Evolutionary conservation across 805 yeast species (phyloP).

Genomic region (Jamesozyma hellenica): DNA sequence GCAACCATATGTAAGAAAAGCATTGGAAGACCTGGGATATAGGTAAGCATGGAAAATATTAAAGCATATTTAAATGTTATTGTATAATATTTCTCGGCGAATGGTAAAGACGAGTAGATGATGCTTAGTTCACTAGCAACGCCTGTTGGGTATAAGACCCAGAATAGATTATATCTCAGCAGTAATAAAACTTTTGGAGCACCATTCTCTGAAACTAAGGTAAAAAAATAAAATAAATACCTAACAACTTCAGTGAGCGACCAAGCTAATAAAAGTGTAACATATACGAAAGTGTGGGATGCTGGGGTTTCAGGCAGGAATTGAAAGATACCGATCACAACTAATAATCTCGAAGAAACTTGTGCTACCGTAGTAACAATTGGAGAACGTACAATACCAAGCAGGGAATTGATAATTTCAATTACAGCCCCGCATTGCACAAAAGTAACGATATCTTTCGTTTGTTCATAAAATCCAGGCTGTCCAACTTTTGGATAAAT

Average conservation of each 20-base stretch:
- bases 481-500: conserved; percentile 44
- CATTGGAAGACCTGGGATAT: conserved; percentile 80
- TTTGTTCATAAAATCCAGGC: conserved; percentile 51
- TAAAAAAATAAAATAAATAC: conserved; percentile 60
- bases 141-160: conserved; percentile 80
- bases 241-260: conserved; percentile 87
- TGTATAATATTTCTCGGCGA: conserved; percentile 49
- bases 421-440: conserved; percentile 74
- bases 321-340: conserved; percentile 75
- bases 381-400: conserved; percentile 81
- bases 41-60: conserved; percentile 48
- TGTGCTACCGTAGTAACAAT: conserved; percentile 75
- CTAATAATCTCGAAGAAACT: conserved; percentile 71
- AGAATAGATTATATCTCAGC: conserved; percentile 76
- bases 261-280: conserved; percentile 75
- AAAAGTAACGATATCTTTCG: conserved; percentile 46
- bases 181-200: conserved; percentile 62
- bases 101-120: conserved; percentile 59
- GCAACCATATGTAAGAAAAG: conserved; percentile 80
- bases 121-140: conserved; percentile 75
- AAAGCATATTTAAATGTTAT: conserved; percentile 44
- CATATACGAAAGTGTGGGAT: conserved; percentile 42
- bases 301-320: conserved; percentile 60
- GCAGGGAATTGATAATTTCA: conserved; percentile 67
- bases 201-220: conserved; percentile 16